These are phyloP conservation scores for Adansonia gregorii DNA, from an alignment of 441 rosid genomes.

Conservation along the genomic window DNA sequence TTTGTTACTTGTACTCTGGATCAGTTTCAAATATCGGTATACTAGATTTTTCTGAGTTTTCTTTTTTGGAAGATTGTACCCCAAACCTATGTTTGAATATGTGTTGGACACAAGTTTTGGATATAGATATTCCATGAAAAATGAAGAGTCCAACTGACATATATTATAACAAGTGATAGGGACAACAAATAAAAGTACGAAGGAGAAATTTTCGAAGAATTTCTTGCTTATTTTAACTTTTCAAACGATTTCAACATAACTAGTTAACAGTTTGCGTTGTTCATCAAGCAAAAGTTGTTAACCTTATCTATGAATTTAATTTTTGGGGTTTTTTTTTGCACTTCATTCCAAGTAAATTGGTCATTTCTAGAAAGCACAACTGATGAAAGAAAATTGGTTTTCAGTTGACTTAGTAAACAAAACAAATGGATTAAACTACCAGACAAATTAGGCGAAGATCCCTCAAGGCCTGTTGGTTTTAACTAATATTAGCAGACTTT, in stretches of 20 bases:
- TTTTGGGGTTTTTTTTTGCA: background rate
- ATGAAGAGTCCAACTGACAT: no score
- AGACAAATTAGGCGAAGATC: no score
- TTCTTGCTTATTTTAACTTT: background rate
- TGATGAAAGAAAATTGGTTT: background rate
- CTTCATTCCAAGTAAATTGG: background rate
- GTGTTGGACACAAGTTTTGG: no score
- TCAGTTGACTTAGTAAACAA: background rate
- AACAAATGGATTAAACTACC: background rate
- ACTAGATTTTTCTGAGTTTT: no score
- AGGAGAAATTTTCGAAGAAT: background rate
- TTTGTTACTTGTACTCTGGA: no score
- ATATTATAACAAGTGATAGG: background rate
- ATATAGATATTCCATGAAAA: no score
- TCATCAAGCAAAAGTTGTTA: background rate
- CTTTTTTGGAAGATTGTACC: no score
- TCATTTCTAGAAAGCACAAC: background rate
- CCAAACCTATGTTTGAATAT: no score
- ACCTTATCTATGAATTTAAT: background rate
- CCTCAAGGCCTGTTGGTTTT: background rate
- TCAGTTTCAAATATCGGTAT: no score
- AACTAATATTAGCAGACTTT: background rate
- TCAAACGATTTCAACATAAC: no score
- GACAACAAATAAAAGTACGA: background rate
- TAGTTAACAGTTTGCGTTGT: no score